phyloP scores from a whole-genome alignment of 805 yeast genomes.

The Priceomyces castillae region DNA sequence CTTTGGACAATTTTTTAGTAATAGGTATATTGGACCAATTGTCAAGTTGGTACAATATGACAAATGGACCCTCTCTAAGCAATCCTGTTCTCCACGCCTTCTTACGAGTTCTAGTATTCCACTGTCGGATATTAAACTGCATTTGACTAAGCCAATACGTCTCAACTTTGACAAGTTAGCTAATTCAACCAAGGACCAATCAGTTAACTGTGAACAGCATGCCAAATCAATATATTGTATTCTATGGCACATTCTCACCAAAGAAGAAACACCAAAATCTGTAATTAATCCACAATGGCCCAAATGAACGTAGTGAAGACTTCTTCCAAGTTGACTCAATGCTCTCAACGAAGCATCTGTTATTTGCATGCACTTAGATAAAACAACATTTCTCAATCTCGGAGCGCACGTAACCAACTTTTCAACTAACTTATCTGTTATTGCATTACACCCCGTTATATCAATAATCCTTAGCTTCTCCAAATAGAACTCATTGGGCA shows the following conservation, averaged over 20 bases:
- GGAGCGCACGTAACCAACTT: slow-evolving; percentile 77
- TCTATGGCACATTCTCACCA: slow-evolving; percentile 76
- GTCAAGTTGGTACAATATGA: slow-evolving; percentile 85
- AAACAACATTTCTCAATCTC: slow-evolving; percentile 76
- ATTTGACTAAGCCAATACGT: slow-evolving; percentile 91
- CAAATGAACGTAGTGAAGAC: slow-evolving; percentile 83
- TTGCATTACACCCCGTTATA: slow-evolving; percentile 75
- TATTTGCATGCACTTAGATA: slow-evolving; percentile 84
- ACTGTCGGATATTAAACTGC: slow-evolving; percentile 80
- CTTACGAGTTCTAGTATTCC: slow-evolving; percentile 71
- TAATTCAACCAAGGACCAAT: slow-evolving; percentile 73
- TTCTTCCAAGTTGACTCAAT: slow-evolving; percentile 70
- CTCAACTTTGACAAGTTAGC: slow-evolving; percentile 75
- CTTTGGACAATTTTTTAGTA: slow-evolving; percentile 77
- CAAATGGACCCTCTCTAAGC: slow-evolving; percentile 88
- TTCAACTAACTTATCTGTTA: slow-evolving; percentile 77
- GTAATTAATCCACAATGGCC: slow-evolving; percentile 93
- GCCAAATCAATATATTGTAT: slow-evolving; percentile 93
- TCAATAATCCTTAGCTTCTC: slow-evolving; percentile 80
- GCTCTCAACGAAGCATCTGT: slow-evolving; percentile 78
- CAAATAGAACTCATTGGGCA: slow-evolving; percentile 47
- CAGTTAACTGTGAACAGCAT: slow-evolving; percentile 86
- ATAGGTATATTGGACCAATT: slow-evolving; percentile 69
- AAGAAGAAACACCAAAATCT: slow-evolving; percentile 75
- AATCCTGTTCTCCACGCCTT: slow-evolving; percentile 69